Evolutionary conservation across 2,329 filamentous ascomycete genomes (phyloP), one percentile per base, ranked within the genome.

Genomic region (Diaporthe vaccinii): DNA sequence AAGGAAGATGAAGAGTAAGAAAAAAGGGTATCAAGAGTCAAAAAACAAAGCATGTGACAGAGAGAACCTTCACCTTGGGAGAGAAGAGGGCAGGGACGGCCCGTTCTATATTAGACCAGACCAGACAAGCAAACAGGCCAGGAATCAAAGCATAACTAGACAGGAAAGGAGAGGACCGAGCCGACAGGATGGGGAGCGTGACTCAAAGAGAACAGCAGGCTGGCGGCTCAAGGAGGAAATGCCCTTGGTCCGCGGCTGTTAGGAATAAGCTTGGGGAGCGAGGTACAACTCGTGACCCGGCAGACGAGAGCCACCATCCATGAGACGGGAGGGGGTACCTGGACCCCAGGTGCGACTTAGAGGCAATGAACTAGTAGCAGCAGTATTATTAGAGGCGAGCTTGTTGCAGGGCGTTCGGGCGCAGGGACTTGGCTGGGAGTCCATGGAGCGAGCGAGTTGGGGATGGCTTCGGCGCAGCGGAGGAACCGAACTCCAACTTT

Each of bases 391-490:
- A 41, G 49, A 15, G 41, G n/a, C 8, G 49, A 41, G 10, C 25
- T 28, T 22, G 65, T 55, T 55, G 65, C 65, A 69, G 31, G 34
- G 34, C 34, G 55, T 46, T 70, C 69, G 75, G 75, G 61, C 73
- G 36, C 75, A 76, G 73, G 75, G 72, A 70, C 73, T 67, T 72
- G 59, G 68, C 59, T 65, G 65, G 53, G 65, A 53, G 41, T 12
- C 6, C 17, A 34, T n/a, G 62, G 51, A 59, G 57, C 36, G 44
- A 49, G 25, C n/a, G 39, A 62, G 6, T 46, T 61, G 67, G 68
- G 57, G 72, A 74, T 72, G 75, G 68, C 55, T 70, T 76, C 75
- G 75, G 75, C 57, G 75, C 53, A 76, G 73, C 75, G 75, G 75
- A 76, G 65, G 39, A 58, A 70, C 41, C 46, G 22, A 25, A 22